phyloP scores from a whole-genome alignment of 345 rosid genomes.

The Eucalyptus regnans region DNA sequence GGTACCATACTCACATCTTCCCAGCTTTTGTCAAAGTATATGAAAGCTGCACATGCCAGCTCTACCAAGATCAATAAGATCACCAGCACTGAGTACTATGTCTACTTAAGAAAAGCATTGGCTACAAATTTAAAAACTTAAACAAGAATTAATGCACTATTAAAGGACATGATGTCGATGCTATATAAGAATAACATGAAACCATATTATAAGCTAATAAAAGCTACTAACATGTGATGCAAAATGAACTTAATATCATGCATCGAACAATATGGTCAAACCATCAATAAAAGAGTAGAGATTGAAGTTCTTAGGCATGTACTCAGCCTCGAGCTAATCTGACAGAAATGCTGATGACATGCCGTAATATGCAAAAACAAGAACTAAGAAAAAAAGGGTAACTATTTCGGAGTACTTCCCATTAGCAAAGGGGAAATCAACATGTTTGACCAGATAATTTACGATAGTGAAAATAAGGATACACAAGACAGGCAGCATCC shows the following conservation, averaged over 20 bases:
- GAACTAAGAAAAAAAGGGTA: neutral
- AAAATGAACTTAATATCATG: neutral
- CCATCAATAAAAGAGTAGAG: neutral
- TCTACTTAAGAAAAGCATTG: conserved; percentile 49
- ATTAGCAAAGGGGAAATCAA: neutral
- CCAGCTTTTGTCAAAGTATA: conserved; percentile 86
- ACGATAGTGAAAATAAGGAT: conserved; percentile 32
- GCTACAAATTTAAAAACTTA: neutral
- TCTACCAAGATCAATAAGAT: conserved; percentile 82
- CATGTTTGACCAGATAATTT: neutral
- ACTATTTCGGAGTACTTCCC: neutral
- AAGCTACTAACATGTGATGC: neutral
- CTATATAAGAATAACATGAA: neutral
- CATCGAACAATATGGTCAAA: neutral
- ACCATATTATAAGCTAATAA: neutral
- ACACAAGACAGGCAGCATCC: conserved; percentile 95
- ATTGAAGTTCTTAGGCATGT: neutral
- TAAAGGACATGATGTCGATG: neutral
- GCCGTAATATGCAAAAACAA: neutral
- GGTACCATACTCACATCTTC: conserved; percentile 41
- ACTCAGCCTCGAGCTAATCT: neutral
- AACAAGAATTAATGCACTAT: neutral
- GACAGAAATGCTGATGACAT: neutral
- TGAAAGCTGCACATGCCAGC: conserved; percentile 85
- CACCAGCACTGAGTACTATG: conserved; percentile 65